A percentile compares a stretch with the other conserved stretches of the same genome.
These are phyloP conservation scores for Stenogyne calaminthoides DNA, from an alignment of 305 asterid species.

Conservation along the genomic window DNA sequence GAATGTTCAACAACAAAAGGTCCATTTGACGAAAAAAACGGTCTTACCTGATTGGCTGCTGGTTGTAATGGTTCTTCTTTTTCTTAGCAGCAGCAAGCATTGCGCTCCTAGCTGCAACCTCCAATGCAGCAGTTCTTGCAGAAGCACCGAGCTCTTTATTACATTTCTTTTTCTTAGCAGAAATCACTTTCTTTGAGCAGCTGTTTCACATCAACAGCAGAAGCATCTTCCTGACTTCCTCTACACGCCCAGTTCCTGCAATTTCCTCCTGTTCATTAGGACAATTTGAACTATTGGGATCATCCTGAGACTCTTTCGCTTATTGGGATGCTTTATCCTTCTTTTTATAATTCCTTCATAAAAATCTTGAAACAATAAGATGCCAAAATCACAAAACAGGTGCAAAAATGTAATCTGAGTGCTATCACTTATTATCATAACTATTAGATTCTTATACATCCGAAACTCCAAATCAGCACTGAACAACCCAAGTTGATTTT, in stretches of 20 bases:
- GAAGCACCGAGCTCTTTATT: slow-evolving; percentile 74
- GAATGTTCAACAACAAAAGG: no score
- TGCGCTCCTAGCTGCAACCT: slow-evolving; percentile 88
- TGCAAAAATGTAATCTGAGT: no score
- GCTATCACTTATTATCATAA: no score
- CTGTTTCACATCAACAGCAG: slow-evolving; percentile 71
- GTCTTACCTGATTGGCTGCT: slow-evolving; percentile 74
- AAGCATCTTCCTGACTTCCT: slow-evolving; percentile 57
- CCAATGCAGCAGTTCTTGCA: slow-evolving; percentile 83
- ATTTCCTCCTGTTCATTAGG: slow-evolving; percentile 41
- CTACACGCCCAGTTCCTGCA: slow-evolving; percentile 47
- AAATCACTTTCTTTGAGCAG: slow-evolving; percentile 69
- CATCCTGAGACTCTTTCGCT: slow-evolving; percentile 62
- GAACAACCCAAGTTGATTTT: no score
- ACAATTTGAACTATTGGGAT: slow-evolving; percentile 36
- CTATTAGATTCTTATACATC: no score
- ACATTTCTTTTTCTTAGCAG: slow-evolving; percentile 80
- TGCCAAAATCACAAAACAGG: no score
- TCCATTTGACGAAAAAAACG: slow-evolving; percentile 5
- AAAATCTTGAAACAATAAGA: no score
- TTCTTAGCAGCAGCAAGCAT: slow-evolving; percentile 85
- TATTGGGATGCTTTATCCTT: slow-evolving; percentile 73
- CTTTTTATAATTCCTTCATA: slow-evolving; percentile 41
- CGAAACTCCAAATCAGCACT: no score
- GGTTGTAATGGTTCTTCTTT: slow-evolving; percentile 92